phyloP scores from a whole-genome alignment of 73 alveolate genomes.

The Blepharisma stoltei region DNA sequence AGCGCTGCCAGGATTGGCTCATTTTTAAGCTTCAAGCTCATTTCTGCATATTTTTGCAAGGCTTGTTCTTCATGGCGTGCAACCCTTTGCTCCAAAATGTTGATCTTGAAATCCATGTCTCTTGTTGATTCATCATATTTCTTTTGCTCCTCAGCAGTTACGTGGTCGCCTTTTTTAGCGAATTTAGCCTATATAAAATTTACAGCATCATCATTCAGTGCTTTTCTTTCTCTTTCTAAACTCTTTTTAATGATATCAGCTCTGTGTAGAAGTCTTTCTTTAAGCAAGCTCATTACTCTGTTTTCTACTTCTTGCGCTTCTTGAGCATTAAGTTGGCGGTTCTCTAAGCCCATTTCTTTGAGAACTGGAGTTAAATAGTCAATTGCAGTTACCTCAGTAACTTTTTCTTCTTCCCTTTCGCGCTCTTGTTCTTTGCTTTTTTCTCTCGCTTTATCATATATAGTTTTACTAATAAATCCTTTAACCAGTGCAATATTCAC shows the following conservation, averaged over 20 bases:
- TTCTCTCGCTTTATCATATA: slow-evolving; percentile 80
- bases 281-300: slow-evolving; percentile 67
- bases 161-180: slow-evolving; percentile 51
- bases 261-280: slow-evolving; percentile 72
- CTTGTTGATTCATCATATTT: slow-evolving; percentile 42
- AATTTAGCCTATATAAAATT: slow-evolving; percentile 32
- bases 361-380: slow-evolving; percentile 74
- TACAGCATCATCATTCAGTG: slow-evolving; percentile 59
- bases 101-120: slow-evolving; percentile 55
- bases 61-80: slow-evolving; percentile 39
- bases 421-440: slow-evolving; percentile 65
- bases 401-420: slow-evolving; percentile 66
- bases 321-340: slow-evolving; percentile 48
- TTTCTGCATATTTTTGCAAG: too few species aligned
- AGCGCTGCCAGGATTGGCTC: too few species aligned
- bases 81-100: slow-evolving; percentile 58
- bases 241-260: slow-evolving; percentile 75
- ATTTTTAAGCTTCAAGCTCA: too few species aligned
- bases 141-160: slow-evolving; percentile 47
- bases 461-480: slow-evolving; percentile 57
- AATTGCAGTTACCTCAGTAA: slow-evolving; percentile 55
- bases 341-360: slow-evolving; percentile 52
- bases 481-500: slow-evolving; percentile 41
- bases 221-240: slow-evolving; percentile 67
- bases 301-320: slow-evolving; percentile 75